Conservation (phyloP, 1,284 basidiomycete species). For the Meira nashicola region DNA sequence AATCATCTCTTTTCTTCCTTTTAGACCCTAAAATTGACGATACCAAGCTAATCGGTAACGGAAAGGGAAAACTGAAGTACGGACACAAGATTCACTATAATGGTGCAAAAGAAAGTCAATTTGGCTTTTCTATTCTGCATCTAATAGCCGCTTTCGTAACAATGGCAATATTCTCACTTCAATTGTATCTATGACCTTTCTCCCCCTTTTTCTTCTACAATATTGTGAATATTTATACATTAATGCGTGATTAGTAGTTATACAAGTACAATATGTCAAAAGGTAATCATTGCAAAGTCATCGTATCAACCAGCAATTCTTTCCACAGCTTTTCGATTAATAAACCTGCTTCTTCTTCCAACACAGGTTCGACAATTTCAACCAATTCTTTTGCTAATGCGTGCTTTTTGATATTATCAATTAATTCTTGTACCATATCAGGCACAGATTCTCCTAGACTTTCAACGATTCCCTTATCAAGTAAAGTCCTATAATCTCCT, state of each 20-base stretch:
- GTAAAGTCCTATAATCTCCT: constrained; percentile 24
- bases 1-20: too few relatives aligned
- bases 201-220: too few relatives aligned
- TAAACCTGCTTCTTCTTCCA: constrained; percentile 42
- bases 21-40: not conserved
- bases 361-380: constrained; percentile 40
- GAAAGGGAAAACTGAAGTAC: not conserved
- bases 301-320: constrained; percentile 29
- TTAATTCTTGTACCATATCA: constrained; percentile 34
- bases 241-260: too few relatives aligned
- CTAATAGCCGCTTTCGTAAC: too few relatives aligned
- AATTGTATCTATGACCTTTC: too few relatives aligned
- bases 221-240: too few relatives aligned
- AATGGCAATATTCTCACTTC: too few relatives aligned
- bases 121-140: too few relatives aligned
- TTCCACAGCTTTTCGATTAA: constrained; percentile 43
- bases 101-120: not conserved
- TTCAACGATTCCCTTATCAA: constrained; percentile 37
- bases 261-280: too few relatives aligned
- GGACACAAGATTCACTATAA: not conserved
- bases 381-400: constrained; percentile 22
- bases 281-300: too few relatives aligned
- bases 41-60: not conserved
- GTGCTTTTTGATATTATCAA: constrained; percentile 28
- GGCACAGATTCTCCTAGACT: constrained; percentile 43